phyloP scores from a whole-genome alignment of 208 protist species.

The Acanthamoeba sp. region DNA sequence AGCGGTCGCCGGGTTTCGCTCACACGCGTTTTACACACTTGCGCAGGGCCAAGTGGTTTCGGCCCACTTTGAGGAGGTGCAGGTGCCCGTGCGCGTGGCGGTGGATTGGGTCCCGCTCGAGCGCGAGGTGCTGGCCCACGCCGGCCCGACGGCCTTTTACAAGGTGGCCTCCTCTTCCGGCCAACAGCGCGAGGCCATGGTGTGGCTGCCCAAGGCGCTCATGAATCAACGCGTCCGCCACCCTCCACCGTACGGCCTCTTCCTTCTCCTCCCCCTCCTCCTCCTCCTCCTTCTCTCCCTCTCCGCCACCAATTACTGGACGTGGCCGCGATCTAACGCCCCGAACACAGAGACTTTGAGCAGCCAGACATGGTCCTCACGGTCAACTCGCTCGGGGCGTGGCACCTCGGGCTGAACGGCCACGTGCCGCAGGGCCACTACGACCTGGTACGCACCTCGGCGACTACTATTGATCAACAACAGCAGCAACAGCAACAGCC shows the following conservation, averaged over 20 bases:
- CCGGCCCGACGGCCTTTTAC: constrained; percentile 51
- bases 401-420: constrained; percentile 6
- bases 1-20: background rate
- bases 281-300: background rate
- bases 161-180: constrained; percentile 2
- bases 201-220: constrained; percentile 63
- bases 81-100: constrained; percentile 1
- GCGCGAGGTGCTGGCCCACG: constrained; percentile 50
- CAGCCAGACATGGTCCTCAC: constrained; percentile 61
- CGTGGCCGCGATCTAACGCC: no score
- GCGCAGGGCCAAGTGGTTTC: constrained; percentile 37
- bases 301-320: no score
- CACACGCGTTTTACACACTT: background rate
- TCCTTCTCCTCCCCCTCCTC: background rate
- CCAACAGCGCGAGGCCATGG: background rate
- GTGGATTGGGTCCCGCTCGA: constrained; percentile 34
- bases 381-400: constrained; percentile 34
- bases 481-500: no score
- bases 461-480: no score
- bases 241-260: constrained; percentile 2
- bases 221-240: constrained; percentile 52
- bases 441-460: constrained; percentile 31
- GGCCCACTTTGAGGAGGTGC: constrained; percentile 42
- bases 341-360: background rate
- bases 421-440: background rate